These are phyloP conservation scores for Phanerochaete carnosa DNA, from an alignment of 768 basidiomycete species.

Conservation along the genomic window DNA sequence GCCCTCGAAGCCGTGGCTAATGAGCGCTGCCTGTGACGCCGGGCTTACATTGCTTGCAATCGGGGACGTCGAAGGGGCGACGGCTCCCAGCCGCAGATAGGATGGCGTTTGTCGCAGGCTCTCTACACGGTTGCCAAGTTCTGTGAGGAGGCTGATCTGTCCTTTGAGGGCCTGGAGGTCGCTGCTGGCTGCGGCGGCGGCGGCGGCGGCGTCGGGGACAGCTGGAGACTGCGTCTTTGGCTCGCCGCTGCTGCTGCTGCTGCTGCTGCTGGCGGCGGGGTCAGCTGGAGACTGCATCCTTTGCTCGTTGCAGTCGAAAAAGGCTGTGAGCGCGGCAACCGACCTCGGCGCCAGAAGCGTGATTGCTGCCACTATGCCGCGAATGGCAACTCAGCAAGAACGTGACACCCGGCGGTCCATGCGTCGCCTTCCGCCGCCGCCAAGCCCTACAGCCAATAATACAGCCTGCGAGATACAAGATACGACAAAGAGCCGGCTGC, in stretches of 20 bases:
- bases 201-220: neutral
- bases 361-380: neutral
- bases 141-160: constrained; percentile 45
- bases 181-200: neutral
- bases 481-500: too few species aligned
- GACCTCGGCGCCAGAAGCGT: neutral
- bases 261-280: neutral
- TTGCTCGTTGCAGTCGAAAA: too few species aligned
- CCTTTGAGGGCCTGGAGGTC: constrained; percentile 29
- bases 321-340: too few species aligned
- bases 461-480: too few species aligned
- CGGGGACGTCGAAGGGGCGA: constrained; percentile 10
- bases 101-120: constrained; percentile 44
- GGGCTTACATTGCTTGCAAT: constrained; percentile 26
- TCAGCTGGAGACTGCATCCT: neutral
- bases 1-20: constrained; percentile 40
- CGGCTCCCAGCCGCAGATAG: constrained; percentile 39
- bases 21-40: constrained; percentile 19
- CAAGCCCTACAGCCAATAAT: neutral
- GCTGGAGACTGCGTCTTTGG: neutral
- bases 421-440: neutral
- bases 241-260: neutral
- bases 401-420: neutral
- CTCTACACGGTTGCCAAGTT: constrained; percentile 43
- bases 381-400: neutral